Conservation (phyloP, 2,329 filamentous ascomycete genomes). For the Clarireedia monteithiana region DNA sequence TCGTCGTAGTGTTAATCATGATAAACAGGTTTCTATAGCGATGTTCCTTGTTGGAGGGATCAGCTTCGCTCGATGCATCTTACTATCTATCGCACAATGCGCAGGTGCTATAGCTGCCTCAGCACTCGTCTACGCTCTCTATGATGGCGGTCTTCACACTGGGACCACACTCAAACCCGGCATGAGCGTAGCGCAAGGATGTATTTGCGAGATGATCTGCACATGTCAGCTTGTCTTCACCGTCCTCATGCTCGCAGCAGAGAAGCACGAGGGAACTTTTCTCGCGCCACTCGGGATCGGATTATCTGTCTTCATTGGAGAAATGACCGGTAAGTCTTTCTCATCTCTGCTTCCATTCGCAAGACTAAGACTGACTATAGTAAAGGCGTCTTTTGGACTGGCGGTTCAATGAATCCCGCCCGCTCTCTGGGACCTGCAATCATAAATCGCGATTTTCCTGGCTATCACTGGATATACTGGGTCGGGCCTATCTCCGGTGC, state of each 20-base stretch:
- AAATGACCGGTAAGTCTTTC: slow-evolving; percentile 28
- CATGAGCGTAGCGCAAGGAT: slow-evolving; percentile 36
- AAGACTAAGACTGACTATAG: background rate
- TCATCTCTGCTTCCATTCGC: no score
- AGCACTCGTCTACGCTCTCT: slow-evolving; percentile 35
- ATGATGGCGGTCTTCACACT: slow-evolving; percentile 37
- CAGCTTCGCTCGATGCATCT: slow-evolving; percentile 25
- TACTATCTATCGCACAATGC: slow-evolving; percentile 30
- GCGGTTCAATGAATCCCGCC: slow-evolving; percentile 40
- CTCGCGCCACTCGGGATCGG: slow-evolving; percentile 42
- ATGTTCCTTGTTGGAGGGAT: slow-evolving; percentile 32
- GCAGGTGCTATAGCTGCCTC: slow-evolving; percentile 32
- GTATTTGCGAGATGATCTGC: slow-evolving; percentile 42
- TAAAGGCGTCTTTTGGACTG: slow-evolving; percentile 38
- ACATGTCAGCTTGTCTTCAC: slow-evolving; percentile 41
- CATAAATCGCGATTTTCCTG: slow-evolving; percentile 33
- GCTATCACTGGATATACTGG: slow-evolving; percentile 42
- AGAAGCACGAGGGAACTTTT: slow-evolving; percentile 41
- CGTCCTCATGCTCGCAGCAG: slow-evolving; percentile 44
- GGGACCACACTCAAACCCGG: slow-evolving; percentile 35
- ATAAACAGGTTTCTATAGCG: slow-evolving; percentile 29
- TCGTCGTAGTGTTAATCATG: background rate
- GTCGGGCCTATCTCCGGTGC: slow-evolving; percentile 44
- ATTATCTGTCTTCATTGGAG: slow-evolving; percentile 37
- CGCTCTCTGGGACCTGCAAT: slow-evolving; percentile 40